Evolutionary conservation across 73 alveolate species (phyloP).

Genomic region (Breviolum minutum): DNA sequence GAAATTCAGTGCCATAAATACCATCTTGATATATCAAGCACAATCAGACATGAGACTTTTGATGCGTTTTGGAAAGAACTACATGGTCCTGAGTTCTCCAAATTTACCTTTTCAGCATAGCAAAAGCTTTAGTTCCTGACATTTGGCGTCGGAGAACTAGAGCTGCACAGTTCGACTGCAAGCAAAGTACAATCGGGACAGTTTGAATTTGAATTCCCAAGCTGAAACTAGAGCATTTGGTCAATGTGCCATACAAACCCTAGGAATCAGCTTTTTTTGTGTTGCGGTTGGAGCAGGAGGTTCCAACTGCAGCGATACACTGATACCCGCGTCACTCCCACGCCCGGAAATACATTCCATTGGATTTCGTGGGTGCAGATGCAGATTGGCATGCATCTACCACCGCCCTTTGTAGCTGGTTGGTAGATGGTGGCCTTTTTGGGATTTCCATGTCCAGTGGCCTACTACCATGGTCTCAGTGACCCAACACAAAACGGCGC

Average conservation of each 20-base stretch:
- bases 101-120: slow-evolving; percentile 21
- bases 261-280: not conserved
- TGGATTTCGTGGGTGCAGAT: not conserved
- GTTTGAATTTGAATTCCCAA: not conserved
- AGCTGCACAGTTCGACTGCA: not conserved
- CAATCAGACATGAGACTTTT: not conserved
- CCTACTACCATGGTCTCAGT: no score
- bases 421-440: slow-evolving; percentile 50
- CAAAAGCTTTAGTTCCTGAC: slow-evolving; percentile 5
- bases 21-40: not conserved
- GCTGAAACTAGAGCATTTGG: slow-evolving; percentile 40
- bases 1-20: not conserved
- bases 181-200: not conserved
- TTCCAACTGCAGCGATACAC: not conserved
- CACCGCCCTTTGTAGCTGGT: slow-evolving; percentile 49
- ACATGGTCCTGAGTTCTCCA: not conserved
- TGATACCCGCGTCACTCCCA: not conserved
- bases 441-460: no score
- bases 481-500: no score
- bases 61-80: not conserved
- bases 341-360: not conserved
- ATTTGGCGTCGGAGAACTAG: slow-evolving; percentile 6
- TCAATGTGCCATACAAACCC: slow-evolving; percentile 25
- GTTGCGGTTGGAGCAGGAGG: slow-evolving; percentile 54
- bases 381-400: slow-evolving; percentile 45